Percentiles rank a stretch among this genome's conserved stretches.
Conservation (phyloP, 495 filamentous ascomycete species). For the Penicillium egyptiacum region DNA sequence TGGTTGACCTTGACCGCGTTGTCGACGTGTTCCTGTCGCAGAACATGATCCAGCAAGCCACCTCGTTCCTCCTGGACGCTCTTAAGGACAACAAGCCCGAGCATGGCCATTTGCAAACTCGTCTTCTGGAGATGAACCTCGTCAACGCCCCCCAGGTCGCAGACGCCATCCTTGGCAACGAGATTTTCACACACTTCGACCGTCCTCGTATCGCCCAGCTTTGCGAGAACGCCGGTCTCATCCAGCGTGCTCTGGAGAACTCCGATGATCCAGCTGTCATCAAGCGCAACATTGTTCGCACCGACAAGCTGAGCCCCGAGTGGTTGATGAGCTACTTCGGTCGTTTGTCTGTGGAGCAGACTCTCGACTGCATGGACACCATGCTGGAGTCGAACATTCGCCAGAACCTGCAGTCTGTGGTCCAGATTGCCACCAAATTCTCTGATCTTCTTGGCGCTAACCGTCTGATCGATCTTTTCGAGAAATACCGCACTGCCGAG, state of each 20-base stretch:
- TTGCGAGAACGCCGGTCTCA: conserved; percentile 86
- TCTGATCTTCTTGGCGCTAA: conserved; percentile 93
- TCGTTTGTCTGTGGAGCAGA: conserved; percentile 89
- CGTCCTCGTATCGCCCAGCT: conserved; percentile 80
- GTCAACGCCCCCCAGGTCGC: conserved; percentile 95
- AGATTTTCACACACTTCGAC: conserved; percentile 97
- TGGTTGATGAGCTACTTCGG: conserved; percentile 94
- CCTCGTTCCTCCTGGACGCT: conserved; percentile 92
- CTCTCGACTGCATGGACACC: conserved; percentile 87
- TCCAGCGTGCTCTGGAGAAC: conserved; percentile 89
- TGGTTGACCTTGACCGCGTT: conserved; percentile 91
- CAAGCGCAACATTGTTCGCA: conserved; percentile 82
- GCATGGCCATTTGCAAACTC: conserved; percentile 89
- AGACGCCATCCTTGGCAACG: conserved; percentile 93
- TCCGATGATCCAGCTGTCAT: conserved; percentile 87
- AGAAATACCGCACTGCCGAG: conserved; percentile 95
- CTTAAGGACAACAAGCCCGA: conserved; percentile 93
- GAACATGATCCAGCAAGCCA: conserved; percentile 96
- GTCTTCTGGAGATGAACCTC: conserved; percentile 96
- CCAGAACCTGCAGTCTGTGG: conserved; percentile 90
- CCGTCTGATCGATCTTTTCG: conserved; percentile 86
- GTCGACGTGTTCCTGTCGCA: conserved; percentile 97
- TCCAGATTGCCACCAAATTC: conserved; percentile 95
- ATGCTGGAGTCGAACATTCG: conserved; percentile 97
- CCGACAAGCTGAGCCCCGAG: conserved; percentile 80